A percentile compares a stretch with the other conserved stretches of the same genome.
Conservation (phyloP, 768 basidiomycete species). For the Termitomyces sp. region DNA sequence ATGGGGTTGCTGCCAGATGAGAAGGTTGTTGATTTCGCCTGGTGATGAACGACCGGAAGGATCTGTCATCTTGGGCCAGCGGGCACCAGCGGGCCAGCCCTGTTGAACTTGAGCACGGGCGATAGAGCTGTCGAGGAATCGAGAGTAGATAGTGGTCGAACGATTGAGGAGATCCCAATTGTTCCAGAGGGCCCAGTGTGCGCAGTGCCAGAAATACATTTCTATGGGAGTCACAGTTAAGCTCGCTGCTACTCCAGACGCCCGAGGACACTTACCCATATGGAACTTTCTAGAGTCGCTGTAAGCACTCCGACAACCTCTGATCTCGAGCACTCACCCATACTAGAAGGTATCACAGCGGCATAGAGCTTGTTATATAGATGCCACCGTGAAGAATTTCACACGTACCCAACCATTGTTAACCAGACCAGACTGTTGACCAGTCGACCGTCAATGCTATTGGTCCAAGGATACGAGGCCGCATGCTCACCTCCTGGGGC, state of each 20-base stretch:
- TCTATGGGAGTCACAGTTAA: constrained; percentile 24
- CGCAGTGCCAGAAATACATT: constrained; percentile 60
- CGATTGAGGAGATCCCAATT: constrained; percentile 56
- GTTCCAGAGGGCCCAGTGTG: constrained; percentile 61
- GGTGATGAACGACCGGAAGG: constrained; percentile 57
- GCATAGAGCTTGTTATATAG: background rate
- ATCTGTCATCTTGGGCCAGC: constrained; percentile 67
- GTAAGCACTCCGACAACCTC: background rate
- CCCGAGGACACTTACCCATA: constrained; percentile 43
- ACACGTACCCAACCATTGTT: constrained; percentile 54
- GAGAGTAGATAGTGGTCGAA: constrained; percentile 41
- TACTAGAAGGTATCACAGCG: constrained; percentile 24
- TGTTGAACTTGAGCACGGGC: constrained; percentile 51
- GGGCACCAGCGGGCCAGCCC: constrained; percentile 51
- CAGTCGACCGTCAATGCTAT: background rate
- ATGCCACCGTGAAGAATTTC: background rate
- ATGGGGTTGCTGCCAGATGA: constrained; percentile 65
- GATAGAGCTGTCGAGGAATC: constrained; percentile 47
- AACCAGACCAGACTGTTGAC: constrained; percentile 47
- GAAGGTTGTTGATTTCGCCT: constrained; percentile 59
- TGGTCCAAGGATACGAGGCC: background rate
- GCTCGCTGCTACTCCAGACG: background rate
- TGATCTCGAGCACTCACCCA: constrained; percentile 27
- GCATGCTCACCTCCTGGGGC: constrained; percentile 50
- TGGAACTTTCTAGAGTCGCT: constrained; percentile 48